A percentile compares a stretch with the other conserved stretches of the same genome.
Conservation (phyloP, 371 early-diverging fungal species). For the Mortierella sp. region DNA sequence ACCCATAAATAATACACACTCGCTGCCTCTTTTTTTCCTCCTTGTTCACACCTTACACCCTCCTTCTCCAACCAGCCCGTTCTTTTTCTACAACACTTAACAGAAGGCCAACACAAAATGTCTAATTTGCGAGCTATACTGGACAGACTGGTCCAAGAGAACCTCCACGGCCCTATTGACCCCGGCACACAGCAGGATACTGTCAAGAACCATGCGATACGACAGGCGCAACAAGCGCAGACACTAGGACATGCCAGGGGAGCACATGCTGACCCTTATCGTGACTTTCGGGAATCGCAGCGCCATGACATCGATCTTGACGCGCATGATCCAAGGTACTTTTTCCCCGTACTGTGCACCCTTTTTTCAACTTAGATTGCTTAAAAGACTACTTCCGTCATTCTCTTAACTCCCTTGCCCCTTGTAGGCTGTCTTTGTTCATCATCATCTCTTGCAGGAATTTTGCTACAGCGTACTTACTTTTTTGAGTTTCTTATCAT, state of each 20-base stretch:
- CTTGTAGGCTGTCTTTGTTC: neutral
- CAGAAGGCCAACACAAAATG: constrained; percentile 6
- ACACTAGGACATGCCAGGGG: neutral
- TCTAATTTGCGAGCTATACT: constrained; percentile 44
- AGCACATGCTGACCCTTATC: constrained; percentile 6
- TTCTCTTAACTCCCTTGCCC: neutral
- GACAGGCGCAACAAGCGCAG: constrained; percentile 6
- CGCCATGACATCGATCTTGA: constrained; percentile 42
- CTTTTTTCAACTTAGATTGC: neutral
- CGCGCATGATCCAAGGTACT: constrained; percentile 55
- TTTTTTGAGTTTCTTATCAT: too few species aligned
- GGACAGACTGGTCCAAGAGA: constrained; percentile 47
- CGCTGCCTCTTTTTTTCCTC: neutral
- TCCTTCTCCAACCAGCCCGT: neutral
- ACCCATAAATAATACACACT: neutral
- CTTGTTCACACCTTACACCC: neutral
- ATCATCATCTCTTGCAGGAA: neutral
- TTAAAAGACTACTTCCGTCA: neutral
- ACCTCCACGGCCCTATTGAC: constrained; percentile 45
- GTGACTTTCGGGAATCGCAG: neutral
- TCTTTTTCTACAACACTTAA: neutral
- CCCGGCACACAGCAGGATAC: constrained; percentile 20
- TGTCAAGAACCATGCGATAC: constrained; percentile 17
- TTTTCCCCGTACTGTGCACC: neutral
- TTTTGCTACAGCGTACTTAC: neutral